Evolutionary conservation across 139 green algal species (phyloP).

Genomic region (Tetradesmus obliquus): DNA sequence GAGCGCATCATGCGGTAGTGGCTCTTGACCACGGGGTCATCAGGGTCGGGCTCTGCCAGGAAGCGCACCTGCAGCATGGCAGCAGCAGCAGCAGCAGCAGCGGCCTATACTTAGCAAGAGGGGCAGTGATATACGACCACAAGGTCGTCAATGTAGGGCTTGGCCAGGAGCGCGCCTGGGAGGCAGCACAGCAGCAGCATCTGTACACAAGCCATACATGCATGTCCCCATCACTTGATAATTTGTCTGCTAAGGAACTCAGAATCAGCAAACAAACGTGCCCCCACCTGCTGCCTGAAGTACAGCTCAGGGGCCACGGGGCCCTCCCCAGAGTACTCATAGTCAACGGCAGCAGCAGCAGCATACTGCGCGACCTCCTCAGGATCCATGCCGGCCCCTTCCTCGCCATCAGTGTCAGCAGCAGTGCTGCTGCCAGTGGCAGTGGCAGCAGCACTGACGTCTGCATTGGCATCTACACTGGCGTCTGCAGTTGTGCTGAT

Average conservation of each 20-base stretch:
- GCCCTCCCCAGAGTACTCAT: slow-evolving; percentile 12
- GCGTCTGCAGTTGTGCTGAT: neutral
- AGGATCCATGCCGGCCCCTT: slow-evolving; percentile 35
- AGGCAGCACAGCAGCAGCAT: too few species aligned
- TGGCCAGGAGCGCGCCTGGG: too few species aligned
- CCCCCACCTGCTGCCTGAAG: slow-evolving; percentile 18
- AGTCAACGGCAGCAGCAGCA: slow-evolving; percentile 14
- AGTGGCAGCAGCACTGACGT: neutral
- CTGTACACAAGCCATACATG: too few species aligned
- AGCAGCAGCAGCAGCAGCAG: neutral
- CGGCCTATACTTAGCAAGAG: too few species aligned
- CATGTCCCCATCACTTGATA: too few species aligned
- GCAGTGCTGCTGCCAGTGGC: neutral
- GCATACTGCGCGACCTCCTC: slow-evolving; percentile 26
- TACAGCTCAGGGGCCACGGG: neutral
- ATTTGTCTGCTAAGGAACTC: too few species aligned
- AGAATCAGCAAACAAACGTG: too few species aligned
- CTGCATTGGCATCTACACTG: neutral
- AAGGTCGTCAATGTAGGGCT: too few species aligned
- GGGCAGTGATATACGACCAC: too few species aligned
- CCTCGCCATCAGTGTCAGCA: slow-evolving; percentile 18
- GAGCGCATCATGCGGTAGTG: slow-evolving; percentile 60
- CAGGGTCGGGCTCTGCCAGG: slow-evolving; percentile 8
- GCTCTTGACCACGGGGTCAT: slow-evolving; percentile 54
- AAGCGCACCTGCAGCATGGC: slow-evolving; percentile 12